Conservation (phyloP, 176 grass and related monocot species). For the Ananas comosus region DNA sequence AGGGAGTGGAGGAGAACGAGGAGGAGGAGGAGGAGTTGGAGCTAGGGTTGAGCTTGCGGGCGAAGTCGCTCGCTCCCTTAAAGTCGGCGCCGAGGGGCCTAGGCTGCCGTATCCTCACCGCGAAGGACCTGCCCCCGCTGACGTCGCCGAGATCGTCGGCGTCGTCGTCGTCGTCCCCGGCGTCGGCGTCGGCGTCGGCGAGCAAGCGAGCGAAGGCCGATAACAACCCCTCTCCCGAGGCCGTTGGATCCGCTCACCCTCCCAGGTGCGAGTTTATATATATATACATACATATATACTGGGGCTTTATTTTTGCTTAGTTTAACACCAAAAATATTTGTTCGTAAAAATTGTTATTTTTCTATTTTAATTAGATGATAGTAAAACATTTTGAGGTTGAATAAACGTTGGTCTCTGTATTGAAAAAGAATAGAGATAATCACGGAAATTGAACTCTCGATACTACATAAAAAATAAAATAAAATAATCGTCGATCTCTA, state of each 20-base stretch:
- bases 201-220: slow-evolving; percentile 23
- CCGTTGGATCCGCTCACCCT: slow-evolving; percentile 31
- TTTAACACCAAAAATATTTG: no score
- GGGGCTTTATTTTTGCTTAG: no score
- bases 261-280: slow-evolving; percentile 33
- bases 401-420: no score
- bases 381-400: no score
- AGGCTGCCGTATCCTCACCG: slow-evolving; percentile 53
- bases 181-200: slow-evolving; percentile 1
- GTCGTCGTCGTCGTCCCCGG: slow-evolving; percentile 33
- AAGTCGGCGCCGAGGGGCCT: slow-evolving; percentile 10
- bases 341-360: no score
- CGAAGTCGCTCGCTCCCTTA: slow-evolving; percentile 21
- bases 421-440: no score
- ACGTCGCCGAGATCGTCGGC: slow-evolving; percentile 45
- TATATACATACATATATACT: no score
- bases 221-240: slow-evolving; percentile 36
- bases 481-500: no score
- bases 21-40: slow-evolving; percentile 38
- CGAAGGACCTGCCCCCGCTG: slow-evolving; percentile 42
- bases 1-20: neutral
- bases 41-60: slow-evolving; percentile 57
- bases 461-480: no score
- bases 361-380: no score
- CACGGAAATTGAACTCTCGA: no score